phyloP scores from a whole-genome alignment of 108 stramenopile genomes.

The Conticribra weissflogii region DNA sequence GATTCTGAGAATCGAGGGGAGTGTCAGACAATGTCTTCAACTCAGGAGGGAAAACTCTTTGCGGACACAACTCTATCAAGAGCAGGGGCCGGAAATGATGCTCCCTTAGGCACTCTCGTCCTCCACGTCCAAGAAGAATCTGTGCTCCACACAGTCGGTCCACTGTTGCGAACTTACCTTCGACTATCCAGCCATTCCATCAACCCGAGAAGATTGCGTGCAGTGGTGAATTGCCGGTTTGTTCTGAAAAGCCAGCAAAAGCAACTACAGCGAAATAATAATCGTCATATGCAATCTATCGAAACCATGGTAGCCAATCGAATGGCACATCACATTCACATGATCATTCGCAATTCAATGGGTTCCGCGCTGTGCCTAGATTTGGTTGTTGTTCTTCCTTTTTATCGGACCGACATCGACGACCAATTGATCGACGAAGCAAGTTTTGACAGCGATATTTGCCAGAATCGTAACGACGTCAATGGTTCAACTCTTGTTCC shows the following conservation, averaged over 20 bases:
- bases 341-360: conserved; percentile 54
- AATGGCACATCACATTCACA: conserved; percentile 53
- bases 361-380: conserved; percentile 53
- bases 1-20: neutral
- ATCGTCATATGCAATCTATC: no score
- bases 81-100: neutral
- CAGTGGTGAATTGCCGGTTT: conserved; percentile 39
- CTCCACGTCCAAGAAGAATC: conserved; percentile 27
- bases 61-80: neutral
- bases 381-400: conserved; percentile 30
- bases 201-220: conserved; percentile 30
- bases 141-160: conserved; percentile 40
- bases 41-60: neutral
- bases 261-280: no score
- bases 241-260: no score
- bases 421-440: neutral
- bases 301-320: conserved; percentile 11
- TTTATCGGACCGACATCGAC: conserved; percentile 2
- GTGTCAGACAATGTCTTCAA: neutral
- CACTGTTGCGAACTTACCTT: conserved; percentile 43
- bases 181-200: conserved; percentile 20
- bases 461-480: conserved; percentile 5
- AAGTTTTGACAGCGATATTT: neutral
- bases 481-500: neutral
- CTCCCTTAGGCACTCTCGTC: conserved; percentile 29